These are phyloP conservation scores for Thuidium tamariscinum DNA, from an alignment of 225 moss, liverwort and hornwort genomes.

Conservation along the genomic window DNA sequence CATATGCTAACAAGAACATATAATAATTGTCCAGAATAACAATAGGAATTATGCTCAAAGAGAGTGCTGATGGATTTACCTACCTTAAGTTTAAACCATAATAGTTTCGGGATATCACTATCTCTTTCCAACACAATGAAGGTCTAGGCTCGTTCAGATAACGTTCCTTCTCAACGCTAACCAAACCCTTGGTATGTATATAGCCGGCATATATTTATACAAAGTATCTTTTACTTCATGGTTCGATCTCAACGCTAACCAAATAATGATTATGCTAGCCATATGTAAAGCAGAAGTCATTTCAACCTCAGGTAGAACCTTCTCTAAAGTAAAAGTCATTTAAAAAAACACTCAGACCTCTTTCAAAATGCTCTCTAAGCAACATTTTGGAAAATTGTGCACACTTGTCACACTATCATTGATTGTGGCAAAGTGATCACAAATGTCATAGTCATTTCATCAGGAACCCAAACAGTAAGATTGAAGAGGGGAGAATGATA, in stretches of 20 bases:
- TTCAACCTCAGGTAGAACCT: background rate
- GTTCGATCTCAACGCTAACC: background rate
- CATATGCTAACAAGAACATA: background rate
- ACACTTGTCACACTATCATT: background rate
- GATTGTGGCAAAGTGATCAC: background rate
- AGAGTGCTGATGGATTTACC: background rate
- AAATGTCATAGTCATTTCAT: background rate
- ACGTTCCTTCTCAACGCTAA: background rate
- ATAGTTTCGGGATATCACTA: background rate
- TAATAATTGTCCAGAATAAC: background rate
- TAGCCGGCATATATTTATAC: background rate
- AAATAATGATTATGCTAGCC: background rate
- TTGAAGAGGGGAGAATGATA: background rate
- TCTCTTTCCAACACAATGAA: background rate
- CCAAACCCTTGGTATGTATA: background rate
- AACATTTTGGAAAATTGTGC: background rate
- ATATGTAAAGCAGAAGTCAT: background rate
- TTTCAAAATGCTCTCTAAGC: background rate
- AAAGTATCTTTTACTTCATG: no score
- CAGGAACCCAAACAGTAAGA: no score
- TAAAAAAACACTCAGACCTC: background rate
- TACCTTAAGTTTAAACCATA: background rate
- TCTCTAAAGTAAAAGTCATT: background rate
- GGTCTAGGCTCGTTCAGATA: background rate
- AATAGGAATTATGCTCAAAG: background rate